Conservation (phyloP, 106 monocot genomes). For the Dendrobium catenatum region DNA sequence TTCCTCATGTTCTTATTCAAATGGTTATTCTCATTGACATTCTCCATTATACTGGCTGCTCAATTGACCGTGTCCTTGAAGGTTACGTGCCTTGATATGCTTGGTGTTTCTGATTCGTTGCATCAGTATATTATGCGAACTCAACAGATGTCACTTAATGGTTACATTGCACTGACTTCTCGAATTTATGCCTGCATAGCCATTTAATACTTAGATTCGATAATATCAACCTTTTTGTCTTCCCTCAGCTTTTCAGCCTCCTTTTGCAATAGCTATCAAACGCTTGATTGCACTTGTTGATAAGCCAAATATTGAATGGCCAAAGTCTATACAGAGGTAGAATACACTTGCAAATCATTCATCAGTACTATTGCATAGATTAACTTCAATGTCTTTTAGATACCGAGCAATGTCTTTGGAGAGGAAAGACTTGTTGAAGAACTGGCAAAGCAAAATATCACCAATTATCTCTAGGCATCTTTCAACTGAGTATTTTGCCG, state of each 20-base stretch:
- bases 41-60: neutral
- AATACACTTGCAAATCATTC: neutral
- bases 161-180: slow-evolving; percentile 22
- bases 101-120: slow-evolving; percentile 73
- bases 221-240: slow-evolving; percentile 8
- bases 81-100: slow-evolving; percentile 65
- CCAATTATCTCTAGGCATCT: slow-evolving; percentile 77
- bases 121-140: slow-evolving; percentile 56
- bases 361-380: neutral
- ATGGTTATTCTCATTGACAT: neutral
- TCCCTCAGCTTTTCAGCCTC: slow-evolving; percentile 74
- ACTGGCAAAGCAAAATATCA: slow-evolving; percentile 63
- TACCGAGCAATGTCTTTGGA: slow-evolving; percentile 55
- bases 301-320: slow-evolving; percentile 96
- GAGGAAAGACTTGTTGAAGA: slow-evolving; percentile 65
- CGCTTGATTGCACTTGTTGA: slow-evolving; percentile 66
- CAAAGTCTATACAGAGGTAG: slow-evolving; percentile 75
- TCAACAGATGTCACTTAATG: slow-evolving; percentile 77
- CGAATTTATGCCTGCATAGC: neutral
- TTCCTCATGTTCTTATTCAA: slow-evolving; percentile 4
- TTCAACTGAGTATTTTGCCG: slow-evolving; percentile 60
- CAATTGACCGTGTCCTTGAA: slow-evolving; percentile 20
- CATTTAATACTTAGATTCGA: neutral
- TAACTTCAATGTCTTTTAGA: slow-evolving; percentile 30
- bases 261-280: slow-evolving; percentile 43